Percentiles rank a stretch among this genome's conserved stretches.
Evolutionary conservation across 345 rosid species (phyloP).

Genomic region (Arabis alpina): DNA sequence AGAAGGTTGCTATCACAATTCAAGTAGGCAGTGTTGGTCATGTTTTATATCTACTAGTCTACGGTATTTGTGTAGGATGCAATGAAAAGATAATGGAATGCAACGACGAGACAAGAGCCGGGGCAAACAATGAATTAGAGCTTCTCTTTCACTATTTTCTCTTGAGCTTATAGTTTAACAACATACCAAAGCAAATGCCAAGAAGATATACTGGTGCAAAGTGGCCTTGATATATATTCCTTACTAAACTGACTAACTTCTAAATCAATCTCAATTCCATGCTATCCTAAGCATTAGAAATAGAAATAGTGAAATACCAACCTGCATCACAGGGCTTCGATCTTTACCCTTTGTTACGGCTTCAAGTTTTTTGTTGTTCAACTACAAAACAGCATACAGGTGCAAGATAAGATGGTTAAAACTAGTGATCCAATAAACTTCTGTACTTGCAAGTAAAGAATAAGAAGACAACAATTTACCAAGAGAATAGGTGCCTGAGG

Average conservation of each 20-base stretch:
- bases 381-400: conserved; percentile 45
- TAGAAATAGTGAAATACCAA: conserved; percentile 42
- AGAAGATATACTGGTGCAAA: conserved; percentile 15
- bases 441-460: neutral
- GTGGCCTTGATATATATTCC: neutral
- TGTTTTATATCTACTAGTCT: neutral
- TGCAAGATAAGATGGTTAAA: conserved; percentile 7
- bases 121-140: conserved; percentile 1
- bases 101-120: neutral
- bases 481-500: conserved; percentile 76
- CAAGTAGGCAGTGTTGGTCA: conserved; percentile 22
- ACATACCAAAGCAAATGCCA: conserved; percentile 10
- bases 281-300: neutral
- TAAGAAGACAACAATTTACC: conserved; percentile 50
- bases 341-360: conserved; percentile 68
- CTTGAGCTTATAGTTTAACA: neutral
- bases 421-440: neutral
- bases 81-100: neutral
- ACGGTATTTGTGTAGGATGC: neutral
- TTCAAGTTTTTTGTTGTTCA: conserved; percentile 86
- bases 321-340: conserved; percentile 79
- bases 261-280: neutral
- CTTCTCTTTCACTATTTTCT: neutral
- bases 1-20: conserved; percentile 17
- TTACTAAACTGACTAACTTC: neutral